Evolutionary conservation across 495 filamentous ascomycete species (phyloP), one percentile per base, ranked within the genome.

Genomic region (Xylaria grammica): DNA sequence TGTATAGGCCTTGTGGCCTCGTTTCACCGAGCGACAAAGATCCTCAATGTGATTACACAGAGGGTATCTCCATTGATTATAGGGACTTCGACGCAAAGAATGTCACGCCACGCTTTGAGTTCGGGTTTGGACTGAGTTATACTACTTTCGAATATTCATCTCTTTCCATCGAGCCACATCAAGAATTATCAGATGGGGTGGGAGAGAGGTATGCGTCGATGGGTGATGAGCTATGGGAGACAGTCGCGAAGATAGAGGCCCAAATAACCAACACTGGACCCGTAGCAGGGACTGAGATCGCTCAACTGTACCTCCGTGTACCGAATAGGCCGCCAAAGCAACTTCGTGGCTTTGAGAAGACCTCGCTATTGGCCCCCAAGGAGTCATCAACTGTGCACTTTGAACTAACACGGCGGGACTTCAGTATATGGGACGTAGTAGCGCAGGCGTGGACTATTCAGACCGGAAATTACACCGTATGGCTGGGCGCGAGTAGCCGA

Each of bases 381-480:
- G 81, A 89, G 62, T 80, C 74, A n/a, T 73, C 67, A 53, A 77
- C 65, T 8, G 86, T 94, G n/a, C 74, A 74, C 9, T 84, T 96
- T 73, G 78, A 84, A 4, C 73, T 96, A 17, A 91, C 84, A n/a
- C 83, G 91, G 60, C 88, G 88, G 70, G 92, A 96, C 71, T 66
- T 79, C 19, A 79, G 76, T 58, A 56, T 62, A 0, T 98, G 94
- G 94, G 89, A 91, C 72, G 84, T 89, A 11, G 78, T 81, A n/a
- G 75, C 78, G 66, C 90, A 92, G 83, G 93, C 93, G 73, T 98
- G 94, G 94, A 80, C 91, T 27, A 76, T 98, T 72, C 73, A 80
- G 26, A 65, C 65, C 19, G 81, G 82, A 5, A 67, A 65, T 40
- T 82, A 84, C 62, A 65, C 55, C 22, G 58, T 85, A 5, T 77